phyloP scores from a whole-genome alignment of 495 filamentous ascomycete species.

The Pseudevernia furfuracea region DNA sequence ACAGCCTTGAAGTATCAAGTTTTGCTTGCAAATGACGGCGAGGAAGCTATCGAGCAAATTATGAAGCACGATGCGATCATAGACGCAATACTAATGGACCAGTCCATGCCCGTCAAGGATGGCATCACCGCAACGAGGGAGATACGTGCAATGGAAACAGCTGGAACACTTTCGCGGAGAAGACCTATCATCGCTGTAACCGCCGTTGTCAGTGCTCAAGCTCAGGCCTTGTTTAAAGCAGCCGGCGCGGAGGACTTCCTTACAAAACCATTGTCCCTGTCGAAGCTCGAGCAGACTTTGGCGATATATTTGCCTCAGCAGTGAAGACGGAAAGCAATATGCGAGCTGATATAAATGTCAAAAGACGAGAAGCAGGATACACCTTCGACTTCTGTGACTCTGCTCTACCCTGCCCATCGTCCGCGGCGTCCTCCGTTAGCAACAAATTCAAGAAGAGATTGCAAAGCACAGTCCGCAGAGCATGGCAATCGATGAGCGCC shows the following conservation, averaged over 20 bases:
- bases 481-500: background rate
- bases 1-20: conserved; percentile 24
- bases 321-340: background rate
- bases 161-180: conserved; percentile 18
- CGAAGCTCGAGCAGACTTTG: conserved; percentile 27
- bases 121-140: conserved; percentile 27
- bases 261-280: conserved; percentile 43
- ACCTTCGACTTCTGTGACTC: background rate
- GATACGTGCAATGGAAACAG: conserved; percentile 26
- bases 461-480: background rate
- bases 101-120: conserved; percentile 29
- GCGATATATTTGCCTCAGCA: conserved; percentile 10
- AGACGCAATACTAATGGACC: conserved; percentile 29
- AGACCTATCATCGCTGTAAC: conserved; percentile 43
- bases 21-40: conserved; percentile 48
- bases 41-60: conserved; percentile 50
- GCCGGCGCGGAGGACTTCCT: conserved; percentile 44
- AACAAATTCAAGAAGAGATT: background rate
- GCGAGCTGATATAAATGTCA: background rate
- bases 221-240: conserved; percentile 37
- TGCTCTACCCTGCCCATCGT: background rate
- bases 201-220: conserved; percentile 38
- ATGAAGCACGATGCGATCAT: conserved; percentile 29
- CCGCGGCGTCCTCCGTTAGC: background rate
- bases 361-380: background rate